phyloP scores from a whole-genome alignment of 75 land plant genomes.

The Selaginella tamariscina region DNA sequence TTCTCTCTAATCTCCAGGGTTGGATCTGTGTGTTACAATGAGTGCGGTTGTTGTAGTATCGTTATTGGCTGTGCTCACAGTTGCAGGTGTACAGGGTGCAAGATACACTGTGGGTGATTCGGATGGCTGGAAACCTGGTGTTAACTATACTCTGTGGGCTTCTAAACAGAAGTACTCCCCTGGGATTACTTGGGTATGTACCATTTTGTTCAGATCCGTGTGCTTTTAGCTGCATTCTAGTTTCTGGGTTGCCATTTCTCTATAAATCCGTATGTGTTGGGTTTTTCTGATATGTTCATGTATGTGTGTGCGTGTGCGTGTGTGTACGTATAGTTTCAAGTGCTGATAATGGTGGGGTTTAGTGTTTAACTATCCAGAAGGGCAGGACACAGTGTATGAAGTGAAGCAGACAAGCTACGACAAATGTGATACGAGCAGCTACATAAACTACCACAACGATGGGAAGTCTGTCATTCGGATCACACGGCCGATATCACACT shows the following conservation, averaged over 20 bases:
- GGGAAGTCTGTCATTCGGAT: not conserved
- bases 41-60: too few species aligned
- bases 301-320: not conserved
- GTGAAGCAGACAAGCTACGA: not conserved
- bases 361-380: not conserved
- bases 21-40: too few species aligned
- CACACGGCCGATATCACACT: not conserved
- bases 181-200: not conserved
- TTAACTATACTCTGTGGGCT: not conserved
- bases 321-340: too few species aligned
- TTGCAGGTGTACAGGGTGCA: too few species aligned
- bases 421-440: not conserved
- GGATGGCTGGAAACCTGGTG: not conserved
- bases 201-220: too few species aligned
- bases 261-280: too few species aligned
- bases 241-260: too few species aligned
- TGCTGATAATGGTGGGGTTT: not conserved
- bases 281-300: not conserved
- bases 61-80: too few species aligned
- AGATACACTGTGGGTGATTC: not conserved
- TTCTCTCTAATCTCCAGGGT: too few species aligned
- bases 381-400: not conserved
- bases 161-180: not conserved
- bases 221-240: too few species aligned
- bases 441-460: not conserved